A percentile compares a stretch with the other conserved stretches of the same genome.
Conservation (phyloP, 345 rosid species). For the Hibiscus mutabilis region DNA sequence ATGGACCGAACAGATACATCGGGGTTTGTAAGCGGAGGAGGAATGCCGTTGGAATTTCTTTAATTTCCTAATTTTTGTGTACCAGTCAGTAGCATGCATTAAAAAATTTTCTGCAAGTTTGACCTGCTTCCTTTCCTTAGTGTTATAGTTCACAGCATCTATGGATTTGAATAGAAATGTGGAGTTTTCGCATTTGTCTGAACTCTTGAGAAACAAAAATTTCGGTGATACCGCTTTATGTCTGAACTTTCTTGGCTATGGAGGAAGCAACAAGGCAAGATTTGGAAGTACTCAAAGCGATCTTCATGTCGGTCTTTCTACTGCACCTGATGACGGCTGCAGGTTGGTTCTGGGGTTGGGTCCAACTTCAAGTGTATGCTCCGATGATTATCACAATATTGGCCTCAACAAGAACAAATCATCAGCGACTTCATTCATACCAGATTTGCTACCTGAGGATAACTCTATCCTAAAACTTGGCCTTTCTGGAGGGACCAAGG, state of each 20-base stretch:
- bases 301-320: conserved; percentile 37
- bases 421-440: conserved; percentile 24
- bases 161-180: conserved; percentile 66
- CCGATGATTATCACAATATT: conserved; percentile 27
- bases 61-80: conserved; percentile 21
- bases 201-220: conserved; percentile 37
- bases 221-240: conserved; percentile 65
- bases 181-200: conserved; percentile 30
- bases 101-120: conserved; percentile 13
- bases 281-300: conserved; percentile 28
- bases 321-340: conserved; percentile 64
- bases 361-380: conserved; percentile 58
- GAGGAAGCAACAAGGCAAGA: conserved; percentile 38
- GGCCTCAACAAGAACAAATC: conserved; percentile 38
- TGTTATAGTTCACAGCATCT: conserved; percentile 12
- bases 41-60: conserved; percentile 19
- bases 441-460: conserved; percentile 37
- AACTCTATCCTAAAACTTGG: conserved; percentile 74
- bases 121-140: conserved; percentile 9
- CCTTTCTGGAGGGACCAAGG: conserved; percentile 49
- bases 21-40: conserved; percentile 90
- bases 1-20: conserved; percentile 90
- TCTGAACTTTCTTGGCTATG: conserved; percentile 52
- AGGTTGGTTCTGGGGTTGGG: conserved; percentile 90
- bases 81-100: conserved; percentile 19